phyloP scores from a whole-genome alignment of 306 rosid genomes.

The Vachellia collinsii region DNA sequence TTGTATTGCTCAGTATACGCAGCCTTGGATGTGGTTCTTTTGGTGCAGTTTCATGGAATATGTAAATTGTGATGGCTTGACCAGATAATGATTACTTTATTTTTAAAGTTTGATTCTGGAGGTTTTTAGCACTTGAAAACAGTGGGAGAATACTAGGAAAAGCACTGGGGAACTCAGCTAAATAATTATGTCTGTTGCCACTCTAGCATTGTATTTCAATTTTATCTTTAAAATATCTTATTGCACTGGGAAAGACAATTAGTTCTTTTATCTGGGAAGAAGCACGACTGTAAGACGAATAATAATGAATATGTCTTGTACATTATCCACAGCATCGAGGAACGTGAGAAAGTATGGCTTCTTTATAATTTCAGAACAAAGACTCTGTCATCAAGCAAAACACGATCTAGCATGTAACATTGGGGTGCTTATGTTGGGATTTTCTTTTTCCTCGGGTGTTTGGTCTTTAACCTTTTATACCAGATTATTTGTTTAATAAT shows the following conservation, averaged over 20 bases:
- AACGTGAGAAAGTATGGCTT: too few species aligned
- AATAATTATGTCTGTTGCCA: not conserved
- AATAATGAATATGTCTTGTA: not conserved
- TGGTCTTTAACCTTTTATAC: not conserved
- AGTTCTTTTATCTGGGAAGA: not conserved
- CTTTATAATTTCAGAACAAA: too few species aligned
- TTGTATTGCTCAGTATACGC: not conserved
- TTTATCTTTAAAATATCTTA: not conserved
- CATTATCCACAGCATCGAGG: not conserved
- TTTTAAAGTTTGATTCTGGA: not conserved
- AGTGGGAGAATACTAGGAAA: not conserved
- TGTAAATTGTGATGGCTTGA: not conserved
- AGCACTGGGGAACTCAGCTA: not conserved
- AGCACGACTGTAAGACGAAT: not conserved
- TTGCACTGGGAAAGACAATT: not conserved
- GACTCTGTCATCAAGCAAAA: too few species aligned
- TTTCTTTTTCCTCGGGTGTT: not conserved
- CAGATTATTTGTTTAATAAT: not conserved
- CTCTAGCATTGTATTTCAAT: not conserved
- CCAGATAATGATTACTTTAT: not conserved
- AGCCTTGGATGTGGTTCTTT: not conserved
- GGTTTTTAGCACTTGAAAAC: not conserved
- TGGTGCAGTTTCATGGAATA: not conserved
- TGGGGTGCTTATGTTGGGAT: too few species aligned
- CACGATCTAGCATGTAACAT: too few species aligned